Base-by-base conservation (phyloP, 2,329 filamentous ascomycete species). In the Fusarium domesticum region DNA sequence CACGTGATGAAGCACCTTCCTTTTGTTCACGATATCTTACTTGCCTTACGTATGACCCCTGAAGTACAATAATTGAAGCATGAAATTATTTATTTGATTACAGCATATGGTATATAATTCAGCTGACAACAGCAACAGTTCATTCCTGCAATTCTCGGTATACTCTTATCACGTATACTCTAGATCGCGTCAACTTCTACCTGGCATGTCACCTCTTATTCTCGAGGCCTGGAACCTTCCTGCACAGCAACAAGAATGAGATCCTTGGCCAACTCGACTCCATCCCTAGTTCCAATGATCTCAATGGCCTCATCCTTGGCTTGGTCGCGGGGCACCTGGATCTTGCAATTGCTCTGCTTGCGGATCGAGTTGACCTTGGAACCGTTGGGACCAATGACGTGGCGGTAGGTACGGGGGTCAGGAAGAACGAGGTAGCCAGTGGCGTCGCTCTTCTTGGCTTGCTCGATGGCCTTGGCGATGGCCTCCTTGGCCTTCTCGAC, bases 281-380 rank as follows among this genome's bases (percentile, higher is more conserved):
- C 89, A 14, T 89, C 86, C 62, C 80, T 80, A 43, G 77, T 80
- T 31, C 93, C 93, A 28, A 85, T 76, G 59, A 98, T 87, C 72
- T 96, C 89, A 64, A 98, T 96, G 4, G 92, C 89, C 68, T 96
- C 91, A 37, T 79, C 77, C 52, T 72, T 74, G 35, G 73, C 74
- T 67, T 95, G 87, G 61, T 89, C 85, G 55, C 88, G 84, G 17
- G 93, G 93, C 32, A 98, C 92, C 54, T 91, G 90, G 64, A 98
- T 95, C 71, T 87, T 90, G 70, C 91, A 96, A 43, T 87, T 88
- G 39, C 90, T 96, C 74, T 93, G 83, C 72, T 89, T 89, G 57
- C 93, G 84, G 64, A 98, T 96, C 33, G 82, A 74, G 70, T 96
- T 96, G 66, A 98, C 95, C 69, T 92, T 92, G 67, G 82, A 87